A percentile compares a stretch with the other conserved stretches of the same genome.
These are phyloP conservation scores for Colletotrichum sp. DNA, from an alignment of 2,329 filamentous ascomycete species.

Conservation along the genomic window DNA sequence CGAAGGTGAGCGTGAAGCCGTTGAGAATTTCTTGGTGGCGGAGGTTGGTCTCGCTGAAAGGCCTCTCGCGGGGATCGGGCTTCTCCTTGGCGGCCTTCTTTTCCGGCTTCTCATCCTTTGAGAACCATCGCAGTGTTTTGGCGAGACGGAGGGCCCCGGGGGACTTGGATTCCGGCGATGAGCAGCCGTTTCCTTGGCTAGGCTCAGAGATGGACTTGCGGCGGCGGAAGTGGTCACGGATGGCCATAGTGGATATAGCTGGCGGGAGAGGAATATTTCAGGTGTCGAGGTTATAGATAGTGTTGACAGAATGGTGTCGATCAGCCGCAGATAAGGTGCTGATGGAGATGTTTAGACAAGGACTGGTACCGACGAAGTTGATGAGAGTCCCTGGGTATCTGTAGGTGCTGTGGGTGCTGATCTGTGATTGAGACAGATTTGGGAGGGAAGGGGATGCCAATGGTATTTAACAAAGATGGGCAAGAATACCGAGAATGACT, in stretches of 20 bases:
- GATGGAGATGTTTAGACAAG: neutral
- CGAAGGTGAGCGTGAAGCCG: slow-evolving; percentile 52
- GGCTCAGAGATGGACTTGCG: slow-evolving; percentile 40
- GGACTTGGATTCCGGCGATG: slow-evolving; percentile 14
- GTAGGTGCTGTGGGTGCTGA: neutral
- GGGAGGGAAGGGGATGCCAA: neutral
- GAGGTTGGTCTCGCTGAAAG: slow-evolving; percentile 49
- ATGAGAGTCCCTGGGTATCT: neutral
- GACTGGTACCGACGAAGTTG: neutral
- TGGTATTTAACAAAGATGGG: slow-evolving; percentile 6
- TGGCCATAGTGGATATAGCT: slow-evolving; percentile 37
- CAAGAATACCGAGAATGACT: neutral
- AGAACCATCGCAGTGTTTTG: slow-evolving; percentile 22
- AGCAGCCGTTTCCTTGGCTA: slow-evolving; percentile 36
- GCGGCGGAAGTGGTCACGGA: slow-evolving; percentile 46
- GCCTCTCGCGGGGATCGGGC: slow-evolving; percentile 47
- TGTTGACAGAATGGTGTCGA: neutral
- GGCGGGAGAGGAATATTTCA: neutral
- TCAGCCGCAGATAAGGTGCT: neutral
- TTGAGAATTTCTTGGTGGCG: slow-evolving; percentile 51
- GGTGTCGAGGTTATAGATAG: neutral
- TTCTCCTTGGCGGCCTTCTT: slow-evolving; percentile 26
- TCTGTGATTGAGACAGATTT: neutral
- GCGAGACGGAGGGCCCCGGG: slow-evolving; percentile 15
- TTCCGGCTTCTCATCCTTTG: slow-evolving; percentile 33